A percentile compares a stretch with the other conserved stretches of the same genome.
Evolutionary conservation across 805 yeast species (phyloP).

Genomic region (Ogataea nonfermentans): DNA sequence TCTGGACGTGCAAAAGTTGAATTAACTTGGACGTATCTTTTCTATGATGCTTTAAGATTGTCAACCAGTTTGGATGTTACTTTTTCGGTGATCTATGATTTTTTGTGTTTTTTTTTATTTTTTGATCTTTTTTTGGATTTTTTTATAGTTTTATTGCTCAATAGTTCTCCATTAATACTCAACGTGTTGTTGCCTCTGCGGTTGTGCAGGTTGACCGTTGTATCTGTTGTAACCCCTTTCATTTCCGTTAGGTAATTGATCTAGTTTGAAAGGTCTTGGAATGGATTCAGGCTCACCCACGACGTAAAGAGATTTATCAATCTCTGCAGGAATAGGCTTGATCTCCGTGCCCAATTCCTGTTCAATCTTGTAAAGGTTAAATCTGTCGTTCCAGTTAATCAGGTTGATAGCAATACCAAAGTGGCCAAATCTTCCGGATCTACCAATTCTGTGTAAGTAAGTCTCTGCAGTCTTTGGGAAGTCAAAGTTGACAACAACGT

Average conservation of each 20-base stretch:
- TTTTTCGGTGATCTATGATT: conserved; percentile 8
- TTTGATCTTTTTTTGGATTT: conserved; percentile 11
- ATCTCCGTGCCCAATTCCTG: conserved; percentile 97
- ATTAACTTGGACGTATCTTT: neutral
- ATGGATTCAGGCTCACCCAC: conserved; percentile 72
- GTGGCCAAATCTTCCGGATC: conserved; percentile 98
- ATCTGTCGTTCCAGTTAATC: conserved; percentile 95
- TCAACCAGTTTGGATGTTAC: conserved; percentile 7
- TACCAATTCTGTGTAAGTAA: conserved; percentile 96
- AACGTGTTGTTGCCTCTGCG: conserved; percentile 21
- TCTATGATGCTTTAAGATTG: neutral
- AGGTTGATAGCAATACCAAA: conserved; percentile 96
- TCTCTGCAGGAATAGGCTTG: conserved; percentile 92
- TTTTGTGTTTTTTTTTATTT: conserved; percentile 8
- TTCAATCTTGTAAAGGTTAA: conserved; percentile 89
- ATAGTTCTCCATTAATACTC: conserved; percentile 5
- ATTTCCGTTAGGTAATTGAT: conserved; percentile 39
- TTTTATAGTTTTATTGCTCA: conserved; percentile 2
- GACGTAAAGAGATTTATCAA: conserved; percentile 86
- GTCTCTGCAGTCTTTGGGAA: conserved; percentile 99
- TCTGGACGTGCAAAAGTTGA: too few relatives aligned
- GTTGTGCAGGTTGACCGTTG: conserved; percentile 33
- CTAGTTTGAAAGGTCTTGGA: conserved; percentile 87
- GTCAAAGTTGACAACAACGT: conserved; percentile 96
- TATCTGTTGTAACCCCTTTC: conserved; percentile 28